phyloP scores from a whole-genome alignment of 1,139 yeast genomes.

The Geotrichum carabidarum region DNA sequence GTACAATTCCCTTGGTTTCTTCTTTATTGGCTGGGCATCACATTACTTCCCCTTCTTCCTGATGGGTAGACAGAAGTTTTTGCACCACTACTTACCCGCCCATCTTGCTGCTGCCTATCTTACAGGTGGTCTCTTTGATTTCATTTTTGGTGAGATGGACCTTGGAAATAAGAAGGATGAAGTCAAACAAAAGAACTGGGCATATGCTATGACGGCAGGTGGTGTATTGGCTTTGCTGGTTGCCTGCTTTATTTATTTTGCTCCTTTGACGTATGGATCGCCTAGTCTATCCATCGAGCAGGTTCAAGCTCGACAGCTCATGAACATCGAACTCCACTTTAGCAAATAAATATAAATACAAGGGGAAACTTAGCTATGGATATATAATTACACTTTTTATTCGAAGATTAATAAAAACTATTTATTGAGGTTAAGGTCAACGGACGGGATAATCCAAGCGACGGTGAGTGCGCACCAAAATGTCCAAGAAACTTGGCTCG shows the following conservation, averaged over 20 bases:
- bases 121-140: slow-evolving; percentile 77
- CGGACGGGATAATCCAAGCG: slow-evolving; percentile 57
- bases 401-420: not conserved
- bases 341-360: slow-evolving; percentile 48
- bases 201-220: slow-evolving; percentile 18
- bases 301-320: slow-evolving; percentile 71
- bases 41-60: slow-evolving; percentile 89
- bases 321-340: slow-evolving; percentile 76
- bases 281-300: slow-evolving; percentile 57
- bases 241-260: slow-evolving; percentile 65
- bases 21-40: slow-evolving; percentile 79
- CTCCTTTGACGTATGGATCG: slow-evolving; percentile 85
- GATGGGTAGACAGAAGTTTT: slow-evolving; percentile 88
- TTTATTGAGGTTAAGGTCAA: not conserved
- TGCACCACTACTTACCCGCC: slow-evolving; percentile 95
- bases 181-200: slow-evolving; percentile 8
- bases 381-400: not conserved
- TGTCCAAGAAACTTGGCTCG: slow-evolving; percentile 59
- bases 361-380: not conserved
- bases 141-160: slow-evolving; percentile 57
- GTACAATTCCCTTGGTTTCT: slow-evolving; percentile 77
- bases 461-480: slow-evolving; percentile 60
- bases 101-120: slow-evolving; percentile 84
- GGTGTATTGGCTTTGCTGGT: slow-evolving; percentile 47
- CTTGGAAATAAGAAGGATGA: not conserved